Base-by-base conservation (phyloP, 352 stramenopile species). In the Globisporangium paroecandrum region DNA sequence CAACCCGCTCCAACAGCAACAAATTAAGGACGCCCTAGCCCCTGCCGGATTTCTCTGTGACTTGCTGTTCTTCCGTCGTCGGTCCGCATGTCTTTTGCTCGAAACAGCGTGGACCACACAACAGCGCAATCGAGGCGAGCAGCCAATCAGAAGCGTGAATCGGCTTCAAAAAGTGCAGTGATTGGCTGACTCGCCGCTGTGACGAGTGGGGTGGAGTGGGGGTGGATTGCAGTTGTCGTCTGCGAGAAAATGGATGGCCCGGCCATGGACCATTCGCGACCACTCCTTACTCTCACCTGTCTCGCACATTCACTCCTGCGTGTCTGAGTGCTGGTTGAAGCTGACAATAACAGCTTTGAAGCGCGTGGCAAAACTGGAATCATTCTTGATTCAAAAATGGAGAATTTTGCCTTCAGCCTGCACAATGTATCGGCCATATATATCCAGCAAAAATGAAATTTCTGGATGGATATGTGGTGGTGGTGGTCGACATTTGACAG, bases 251-350 rank as follows among this genome's bases (percentile, higher is more conserved):
- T 38, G 54, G 18, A 25, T 41, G 54, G 54, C 54, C 54, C 27
- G 54, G 27, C 25, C 18, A 63, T 63, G 58, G 15, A 24, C 57
- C 47, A 18, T 20, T 53, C 22, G 34, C 4, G 41, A 7, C 43
- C 55, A 60, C 55, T 59, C 10, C 13, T 59, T 34, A 7, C n/a
- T 6, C 3, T 15, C n/a, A 12, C 29, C 27, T 46, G 29, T 46
- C 27, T 60, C 54, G 54, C 15, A 10, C 54, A 59, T 59, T 61
- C 55, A 61, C 55, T 61, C 55, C 54, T 59, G 54, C 6, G 12
- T 2, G 20, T 27, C 38, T 27, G 55, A 61, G 55, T 46, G 55
- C 27, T 46, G 55, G 55, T 47, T 34, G 29, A 41, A 63, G 36
- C 34, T 13, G 10, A 56, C 29, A 58, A 38, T 15, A 58, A 58